Conservation (phyloP, 306 rosid species). For the Quercus parvula region DNA sequence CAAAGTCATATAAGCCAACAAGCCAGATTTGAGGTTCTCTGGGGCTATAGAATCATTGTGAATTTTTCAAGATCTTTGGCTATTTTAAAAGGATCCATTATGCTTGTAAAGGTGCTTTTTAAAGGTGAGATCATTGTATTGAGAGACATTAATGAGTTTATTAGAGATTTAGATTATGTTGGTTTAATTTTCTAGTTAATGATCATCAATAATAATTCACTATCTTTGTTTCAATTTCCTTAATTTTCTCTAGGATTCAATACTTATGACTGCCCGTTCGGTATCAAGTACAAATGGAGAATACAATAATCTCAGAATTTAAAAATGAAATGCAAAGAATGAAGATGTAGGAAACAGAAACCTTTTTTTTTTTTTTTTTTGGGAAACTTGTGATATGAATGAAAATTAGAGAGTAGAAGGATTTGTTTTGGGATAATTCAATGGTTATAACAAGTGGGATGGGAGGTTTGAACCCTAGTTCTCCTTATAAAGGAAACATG, state of each 20-base stretch:
- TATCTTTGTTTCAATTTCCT: background rate
- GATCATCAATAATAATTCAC: background rate
- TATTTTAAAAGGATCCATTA: background rate
- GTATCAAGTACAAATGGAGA: background rate
- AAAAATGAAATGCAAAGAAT: too few relatives aligned
- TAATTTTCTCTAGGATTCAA: background rate
- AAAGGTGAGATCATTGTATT: background rate
- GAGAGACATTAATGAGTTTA: background rate
- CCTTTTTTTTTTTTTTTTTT: too few relatives aligned
- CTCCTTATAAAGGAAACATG: too few relatives aligned
- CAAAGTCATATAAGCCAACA: constrained; percentile 7
- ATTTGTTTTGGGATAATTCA: too few relatives aligned
- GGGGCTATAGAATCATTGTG: background rate
- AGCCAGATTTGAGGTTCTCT: background rate
- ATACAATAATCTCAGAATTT: background rate
- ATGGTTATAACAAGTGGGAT: too few relatives aligned
- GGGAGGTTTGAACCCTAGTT: too few relatives aligned
- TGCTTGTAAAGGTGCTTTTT: background rate
- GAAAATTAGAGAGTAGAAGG: too few relatives aligned
- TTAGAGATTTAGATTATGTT: background rate
- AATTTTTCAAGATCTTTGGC: background rate
- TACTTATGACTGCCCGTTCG: background rate
- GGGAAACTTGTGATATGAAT: too few relatives aligned
- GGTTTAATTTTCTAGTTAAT: background rate
- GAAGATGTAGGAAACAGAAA: too few relatives aligned